A percentile compares a stretch with the other conserved stretches of the same genome.
Conservation (phyloP, 2,329 filamentous ascomycete genomes). For the Exserohilum rostratum region DNA sequence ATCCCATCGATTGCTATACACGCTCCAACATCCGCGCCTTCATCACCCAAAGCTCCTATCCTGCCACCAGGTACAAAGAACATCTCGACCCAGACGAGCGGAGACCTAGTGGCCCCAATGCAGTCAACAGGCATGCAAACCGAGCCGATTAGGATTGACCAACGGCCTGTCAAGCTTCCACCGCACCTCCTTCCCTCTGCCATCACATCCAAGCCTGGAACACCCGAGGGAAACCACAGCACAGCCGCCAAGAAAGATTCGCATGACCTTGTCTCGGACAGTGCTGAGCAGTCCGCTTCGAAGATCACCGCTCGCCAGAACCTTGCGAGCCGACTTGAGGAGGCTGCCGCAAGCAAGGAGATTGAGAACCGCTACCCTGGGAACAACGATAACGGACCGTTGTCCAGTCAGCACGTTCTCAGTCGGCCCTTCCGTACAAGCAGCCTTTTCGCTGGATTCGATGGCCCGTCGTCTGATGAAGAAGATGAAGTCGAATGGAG, state of each 20-base stretch:
- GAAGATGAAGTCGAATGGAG: slow-evolving; percentile 62
- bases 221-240: slow-evolving; percentile 36
- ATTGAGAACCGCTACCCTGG: slow-evolving; percentile 73
- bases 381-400: slow-evolving; percentile 79
- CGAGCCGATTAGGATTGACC: slow-evolving; percentile 85
- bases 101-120: slow-evolving; percentile 55
- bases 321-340: slow-evolving; percentile 38
- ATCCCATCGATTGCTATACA: slow-evolving; percentile 92
- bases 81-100: slow-evolving; percentile 77
- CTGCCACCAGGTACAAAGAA: slow-evolving; percentile 83
- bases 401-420: slow-evolving; percentile 63
- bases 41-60: slow-evolving; percentile 73
- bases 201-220: slow-evolving; percentile 63
- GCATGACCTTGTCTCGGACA: slow-evolving; percentile 15
- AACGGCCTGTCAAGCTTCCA: slow-evolving; percentile 75
- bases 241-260: slow-evolving; percentile 23
- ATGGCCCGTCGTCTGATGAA: slow-evolving; percentile 63
- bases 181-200: slow-evolving; percentile 79
- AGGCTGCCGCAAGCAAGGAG: slow-evolving; percentile 31
- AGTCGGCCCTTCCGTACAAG: slow-evolving; percentile 76
- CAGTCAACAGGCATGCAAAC: slow-evolving; percentile 76
- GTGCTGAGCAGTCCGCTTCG: slow-evolving; percentile 19
- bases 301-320: slow-evolving; percentile 37
- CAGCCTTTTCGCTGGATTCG: slow-evolving; percentile 86
- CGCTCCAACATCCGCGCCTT: slow-evolving; percentile 82